Percentiles rank a stretch among this genome's conserved stretches.
phyloP scores from a whole-genome alignment of 2,329 filamentous ascomycete genomes.

The Anisogramma anomala region DNA sequence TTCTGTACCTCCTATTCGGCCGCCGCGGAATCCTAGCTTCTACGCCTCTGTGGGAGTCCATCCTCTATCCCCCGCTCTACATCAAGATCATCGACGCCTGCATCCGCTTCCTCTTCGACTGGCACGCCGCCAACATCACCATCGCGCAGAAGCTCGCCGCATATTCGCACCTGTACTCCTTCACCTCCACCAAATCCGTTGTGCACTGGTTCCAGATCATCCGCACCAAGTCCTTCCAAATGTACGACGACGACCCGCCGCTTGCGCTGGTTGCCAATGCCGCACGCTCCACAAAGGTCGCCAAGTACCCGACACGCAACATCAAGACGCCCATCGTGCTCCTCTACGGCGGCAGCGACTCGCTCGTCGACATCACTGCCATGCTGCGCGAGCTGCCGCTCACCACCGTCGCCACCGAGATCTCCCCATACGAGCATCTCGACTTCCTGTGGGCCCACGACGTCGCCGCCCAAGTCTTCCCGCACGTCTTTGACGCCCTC shows the following conservation, averaged over 20 bases:
- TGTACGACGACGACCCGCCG: slow-evolving; percentile 92
- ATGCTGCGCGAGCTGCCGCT: slow-evolving; percentile 83
- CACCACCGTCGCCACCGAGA: slow-evolving; percentile 74
- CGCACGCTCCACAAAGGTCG: slow-evolving; percentile 87
- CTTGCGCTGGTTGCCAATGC: slow-evolving; percentile 50
- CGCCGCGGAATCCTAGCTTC: slow-evolving; percentile 83
- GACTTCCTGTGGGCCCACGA: slow-evolving; percentile 93
- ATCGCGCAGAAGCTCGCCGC: slow-evolving; percentile 83
- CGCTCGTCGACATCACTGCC: slow-evolving; percentile 80
- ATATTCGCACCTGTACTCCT: slow-evolving; percentile 92
- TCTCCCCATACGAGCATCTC: slow-evolving; percentile 89
- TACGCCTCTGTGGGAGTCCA: slow-evolving; percentile 92
- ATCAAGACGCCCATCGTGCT: slow-evolving; percentile 93
- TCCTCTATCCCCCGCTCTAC: slow-evolving; percentile 90
- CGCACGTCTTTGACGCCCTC: slow-evolving; percentile 80
- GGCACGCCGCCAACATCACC: slow-evolving; percentile 75
- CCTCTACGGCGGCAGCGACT: slow-evolving; percentile 88
- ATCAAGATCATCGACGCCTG: slow-evolving; percentile 75
- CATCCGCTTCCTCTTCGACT: slow-evolving; percentile 76
- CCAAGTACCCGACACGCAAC: slow-evolving; percentile 90
- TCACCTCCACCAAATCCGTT: slow-evolving; percentile 90
- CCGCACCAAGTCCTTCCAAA: slow-evolving; percentile 88
- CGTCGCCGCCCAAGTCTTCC: slow-evolving; percentile 74
- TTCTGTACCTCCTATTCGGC: slow-evolving; percentile 87
- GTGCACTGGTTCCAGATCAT: slow-evolving; percentile 99